Percentiles rank a stretch among this genome's conserved stretches.
Conservation (phyloP, 179 eudicot genomes). For the Actinidia arguta region DNA sequence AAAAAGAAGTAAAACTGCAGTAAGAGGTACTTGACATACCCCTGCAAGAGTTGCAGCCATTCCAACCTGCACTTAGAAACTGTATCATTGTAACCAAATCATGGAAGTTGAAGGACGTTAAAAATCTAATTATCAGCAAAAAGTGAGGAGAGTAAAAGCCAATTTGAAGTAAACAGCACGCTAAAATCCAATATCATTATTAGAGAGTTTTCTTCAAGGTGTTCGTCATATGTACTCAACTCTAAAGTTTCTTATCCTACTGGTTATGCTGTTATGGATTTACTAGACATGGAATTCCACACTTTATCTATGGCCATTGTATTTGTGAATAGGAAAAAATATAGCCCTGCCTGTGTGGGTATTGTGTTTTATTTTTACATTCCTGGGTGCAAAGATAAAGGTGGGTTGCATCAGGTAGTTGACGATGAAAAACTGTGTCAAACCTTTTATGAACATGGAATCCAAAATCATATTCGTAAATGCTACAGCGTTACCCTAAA, state of each 20-base stretch:
- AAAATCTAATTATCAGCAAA: conserved; percentile 10
- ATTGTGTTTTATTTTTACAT: not conserved
- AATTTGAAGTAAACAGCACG: not conserved
- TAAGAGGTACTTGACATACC: conserved; percentile 97
- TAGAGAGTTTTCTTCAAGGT: not conserved
- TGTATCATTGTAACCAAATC: conserved; percentile 4
- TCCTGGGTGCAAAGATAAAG: not conserved
- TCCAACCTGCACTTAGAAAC: conserved; percentile 69
- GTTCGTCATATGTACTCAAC: not conserved
- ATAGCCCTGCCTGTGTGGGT: no score
- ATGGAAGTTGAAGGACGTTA: not conserved
- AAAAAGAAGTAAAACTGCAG: conserved; percentile 93
- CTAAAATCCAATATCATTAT: not conserved
- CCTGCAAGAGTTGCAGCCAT: conserved; percentile 99
- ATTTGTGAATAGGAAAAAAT: not conserved
- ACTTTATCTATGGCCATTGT: not conserved
- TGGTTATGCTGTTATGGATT: not conserved
- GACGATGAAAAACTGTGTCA: not conserved
- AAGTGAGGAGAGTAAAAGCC: not conserved
- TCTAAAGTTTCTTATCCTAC: not conserved
- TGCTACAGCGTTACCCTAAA: not conserved
- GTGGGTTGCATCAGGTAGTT: not conserved
- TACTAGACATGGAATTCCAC: not conserved
- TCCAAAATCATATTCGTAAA: not conserved
- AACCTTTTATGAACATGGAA: not conserved